Evolutionary conservation across 805 yeast species (phyloP).

Genomic region (Sungouiozyma ichnusensis): DNA sequence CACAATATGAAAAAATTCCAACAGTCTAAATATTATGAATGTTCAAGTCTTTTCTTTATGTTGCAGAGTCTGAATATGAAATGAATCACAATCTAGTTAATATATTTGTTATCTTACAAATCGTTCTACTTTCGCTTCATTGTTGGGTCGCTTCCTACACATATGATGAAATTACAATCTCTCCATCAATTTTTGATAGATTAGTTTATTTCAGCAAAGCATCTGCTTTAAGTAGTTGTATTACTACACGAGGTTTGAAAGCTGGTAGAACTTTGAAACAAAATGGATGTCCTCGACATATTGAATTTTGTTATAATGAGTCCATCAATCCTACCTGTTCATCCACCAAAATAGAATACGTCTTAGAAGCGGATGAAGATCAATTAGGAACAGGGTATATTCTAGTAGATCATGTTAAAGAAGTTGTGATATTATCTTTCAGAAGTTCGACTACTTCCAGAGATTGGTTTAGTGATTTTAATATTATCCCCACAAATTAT

Average conservation of each 20-base stretch:
- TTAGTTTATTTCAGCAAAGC: constrained; percentile 26
- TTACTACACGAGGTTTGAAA: constrained; percentile 14
- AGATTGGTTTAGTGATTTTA: constrained; percentile 56
- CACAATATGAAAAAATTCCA: not conserved
- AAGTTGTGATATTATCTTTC: constrained; percentile 40
- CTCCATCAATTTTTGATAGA: constrained; percentile 18
- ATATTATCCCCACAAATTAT: constrained; percentile 37
- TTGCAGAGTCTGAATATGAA: not conserved
- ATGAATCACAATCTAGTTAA: not conserved
- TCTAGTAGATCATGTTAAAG: constrained; percentile 36
- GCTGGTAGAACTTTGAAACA: constrained; percentile 19
- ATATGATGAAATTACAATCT: constrained; percentile 3
- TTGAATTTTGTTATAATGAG: constrained; percentile 24
- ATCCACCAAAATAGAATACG: constrained; percentile 30
- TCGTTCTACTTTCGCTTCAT: not conserved
- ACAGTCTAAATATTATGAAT: not conserved
- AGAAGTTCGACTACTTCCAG: constrained; percentile 53
- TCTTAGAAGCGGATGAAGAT: constrained; percentile 33
- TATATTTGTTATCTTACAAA: not conserved
- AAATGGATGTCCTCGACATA: constrained; percentile 27
- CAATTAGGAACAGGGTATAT: constrained; percentile 48
- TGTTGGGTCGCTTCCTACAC: not conserved
- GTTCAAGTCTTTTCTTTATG: no score
- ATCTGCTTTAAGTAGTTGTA: constrained; percentile 30
- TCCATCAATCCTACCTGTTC: constrained; percentile 17